Base-by-base conservation (phyloP, 768 basidiomycete species). In the Kwoniella bestiolae region DNA sequence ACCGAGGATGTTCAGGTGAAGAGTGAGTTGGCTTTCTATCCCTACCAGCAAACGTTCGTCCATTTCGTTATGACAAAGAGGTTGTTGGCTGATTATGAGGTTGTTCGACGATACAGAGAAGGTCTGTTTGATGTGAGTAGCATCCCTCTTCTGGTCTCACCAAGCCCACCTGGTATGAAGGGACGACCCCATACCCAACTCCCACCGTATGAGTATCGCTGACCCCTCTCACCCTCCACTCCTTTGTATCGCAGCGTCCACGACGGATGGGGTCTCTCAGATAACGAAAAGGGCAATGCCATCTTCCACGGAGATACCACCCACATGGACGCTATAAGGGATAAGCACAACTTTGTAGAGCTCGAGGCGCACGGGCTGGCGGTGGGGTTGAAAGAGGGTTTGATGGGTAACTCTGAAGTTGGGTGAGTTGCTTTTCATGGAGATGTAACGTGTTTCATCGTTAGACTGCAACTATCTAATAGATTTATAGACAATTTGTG, bases 331-430 rank as follows among this genome's bases (percentile, higher is more conserved):
- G 85, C 84, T 46, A 90, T 97, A 74, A 88, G 89, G 4, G 85
- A 90, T 74, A 85, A 89, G 4, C 86, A 94, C 80, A 86, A 87
- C 66, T 86, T 87, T 73, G 86, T 90, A 52, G 85, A 86, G 14
- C 85, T 97, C 21, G 83, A 86, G 16, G 94, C 94, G 2, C 92
- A 94, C 69, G 94, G 94, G 11, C 85, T 91, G n/a, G 90, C 93
- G 5, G 94, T 96, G 5, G 94, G 94, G 1, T 84, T 97, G 60
- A 91, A 85, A 73, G 94, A 96, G 47, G 94, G 94, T 0, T 86
- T 96, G 59, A 97, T 97, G 94, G 94, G 94, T 16, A 95, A 97
- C 83, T 95, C 94, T 2, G 94, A 97, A 83, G 94, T 96, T 68
- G 94, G 94, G 91, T 94, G 76, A 63, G 91, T 83, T 5, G 4